Percentiles rank a stretch among this genome's conserved stretches.
Conservation (phyloP, 2,329 filamentous ascomycete genomes). For the Tolypocladium tundrense region DNA sequence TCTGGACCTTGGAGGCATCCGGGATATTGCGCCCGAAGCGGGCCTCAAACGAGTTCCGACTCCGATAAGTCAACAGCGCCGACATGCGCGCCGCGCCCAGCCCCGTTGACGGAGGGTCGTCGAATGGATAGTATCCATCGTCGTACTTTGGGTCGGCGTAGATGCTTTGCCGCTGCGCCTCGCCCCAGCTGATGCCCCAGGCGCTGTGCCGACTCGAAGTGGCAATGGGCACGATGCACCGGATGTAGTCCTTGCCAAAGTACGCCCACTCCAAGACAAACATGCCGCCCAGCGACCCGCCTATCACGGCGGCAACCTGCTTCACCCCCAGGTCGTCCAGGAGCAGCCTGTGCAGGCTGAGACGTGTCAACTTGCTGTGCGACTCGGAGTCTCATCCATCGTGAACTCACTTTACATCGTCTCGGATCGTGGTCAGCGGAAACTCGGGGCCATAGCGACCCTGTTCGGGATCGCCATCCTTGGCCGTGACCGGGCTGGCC, state of each 20-base stretch:
- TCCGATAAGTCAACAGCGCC: conserved; percentile 88
- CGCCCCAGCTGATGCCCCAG: conserved; percentile 87
- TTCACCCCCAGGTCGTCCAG: conserved; percentile 72
- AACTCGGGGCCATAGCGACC: conserved; percentile 91
- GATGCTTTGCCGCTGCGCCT: conserved; percentile 84
- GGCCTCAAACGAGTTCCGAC: conserved; percentile 91
- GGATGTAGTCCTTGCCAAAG: conserved; percentile 76
- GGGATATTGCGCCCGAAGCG: conserved; percentile 90
- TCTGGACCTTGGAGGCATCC: conserved; percentile 73
- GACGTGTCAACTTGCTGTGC: conserved; percentile 9
- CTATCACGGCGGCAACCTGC: conserved; percentile 69
- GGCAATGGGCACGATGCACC: conserved; percentile 71
- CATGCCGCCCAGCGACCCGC: conserved; percentile 83
- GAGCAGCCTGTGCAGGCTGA: conserved; percentile 68
- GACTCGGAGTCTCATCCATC: background rate
- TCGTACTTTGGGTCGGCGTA: conserved; percentile 98
- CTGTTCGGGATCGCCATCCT: conserved; percentile 64
- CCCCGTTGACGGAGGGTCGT: conserved; percentile 77
- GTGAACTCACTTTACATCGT: conserved; percentile 75
- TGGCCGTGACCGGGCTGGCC: conserved; percentile 80
- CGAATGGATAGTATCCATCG: conserved; percentile 85
- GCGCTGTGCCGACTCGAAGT: conserved; percentile 78
- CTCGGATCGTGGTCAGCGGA: conserved; percentile 85
- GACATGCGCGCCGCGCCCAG: conserved; percentile 95
- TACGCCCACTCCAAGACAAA: conserved; percentile 89